Evolutionary conservation across 306 rosid species (phyloP), one percentile per base, ranked within the genome.

Genomic region (Gillenia trifoliata): DNA sequence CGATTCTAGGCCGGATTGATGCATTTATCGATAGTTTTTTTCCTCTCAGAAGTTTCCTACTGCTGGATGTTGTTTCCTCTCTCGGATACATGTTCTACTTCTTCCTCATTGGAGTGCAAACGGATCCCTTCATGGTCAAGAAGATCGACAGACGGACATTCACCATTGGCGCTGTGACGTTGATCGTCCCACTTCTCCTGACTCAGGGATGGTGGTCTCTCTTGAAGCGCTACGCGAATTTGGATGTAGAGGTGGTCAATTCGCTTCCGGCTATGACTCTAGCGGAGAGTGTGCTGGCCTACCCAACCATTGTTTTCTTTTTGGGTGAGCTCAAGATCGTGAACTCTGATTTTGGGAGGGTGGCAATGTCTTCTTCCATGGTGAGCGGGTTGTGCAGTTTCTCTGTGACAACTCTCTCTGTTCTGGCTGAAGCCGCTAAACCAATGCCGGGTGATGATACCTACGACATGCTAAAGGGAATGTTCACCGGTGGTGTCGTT

Each of bases 81-180:
- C 17, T 85, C 4, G 88, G 72, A 47, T 66, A 10, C 54, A 76
- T 75, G 45, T 67, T 78, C 59, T 78, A 30, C 74, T 78, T 76
- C 79, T 85, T 85, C 64, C 80, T 85, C 50, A 34, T 82, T 4
- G 84, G 86, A 57, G 75, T 82, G 7, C 83, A 82, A 70, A 75
- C 49, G 19, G 86, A 85, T 60, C 68, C 68, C 1, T 69, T 41
- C 23, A 38, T 85, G 3, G 1, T 72, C 0, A 72, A 64, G 68
- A 75, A 72, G n/a, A 56, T 79, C 23, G 55, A 72, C 75, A 72
- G 13, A 50, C 75, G 38, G 54, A 25, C 86, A 1, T 52, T 66
- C 20, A 50, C 65, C 6, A 76, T 79, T 47, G 88, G 86, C 3
- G 15, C 28, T 43, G 64, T 13, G 65, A 55, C 79, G 4, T 72